Conservation (phyloP, 768 basidiomycete species). For the Pisolithus microcarpus region DNA sequence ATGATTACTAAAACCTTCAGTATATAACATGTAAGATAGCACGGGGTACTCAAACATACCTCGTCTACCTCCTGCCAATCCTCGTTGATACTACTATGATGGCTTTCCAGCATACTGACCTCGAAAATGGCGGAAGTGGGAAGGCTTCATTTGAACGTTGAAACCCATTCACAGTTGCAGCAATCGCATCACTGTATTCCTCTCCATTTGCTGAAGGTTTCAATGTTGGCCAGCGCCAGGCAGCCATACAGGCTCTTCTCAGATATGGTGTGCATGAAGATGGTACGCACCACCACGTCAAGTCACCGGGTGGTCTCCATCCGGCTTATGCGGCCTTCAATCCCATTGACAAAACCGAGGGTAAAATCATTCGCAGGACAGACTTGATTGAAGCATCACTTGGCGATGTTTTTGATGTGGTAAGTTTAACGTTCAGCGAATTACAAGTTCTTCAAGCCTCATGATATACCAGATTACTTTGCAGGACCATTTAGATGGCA, state of each 20-base stretch:
- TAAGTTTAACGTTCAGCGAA: neutral
- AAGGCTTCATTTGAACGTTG: too few species aligned
- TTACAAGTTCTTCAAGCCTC: neutral
- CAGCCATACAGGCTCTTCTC: conserved; percentile 1
- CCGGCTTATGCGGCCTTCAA: neutral
- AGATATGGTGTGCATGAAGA: conserved; percentile 1
- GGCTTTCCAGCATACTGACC: too few species aligned
- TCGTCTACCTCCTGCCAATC: too few species aligned
- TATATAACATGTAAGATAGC: too few species aligned
- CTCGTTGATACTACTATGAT: too few species aligned
- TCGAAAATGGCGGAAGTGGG: too few species aligned
- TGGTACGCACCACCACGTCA: neutral
- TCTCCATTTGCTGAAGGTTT: too few species aligned
- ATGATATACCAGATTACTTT: conserved; percentile 1
- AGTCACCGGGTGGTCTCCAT: neutral
- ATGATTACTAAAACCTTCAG: too few species aligned
- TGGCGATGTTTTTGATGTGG: conserved; percentile 2
- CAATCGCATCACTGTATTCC: too few species aligned
- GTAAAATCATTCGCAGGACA: neutral
- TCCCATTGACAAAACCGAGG: neutral
- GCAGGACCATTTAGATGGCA: conserved; percentile 4
- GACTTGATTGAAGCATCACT: neutral
- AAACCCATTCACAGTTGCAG: too few species aligned
- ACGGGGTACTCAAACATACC: too few species aligned
- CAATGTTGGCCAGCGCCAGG: neutral